Evolutionary conservation across 2,329 filamentous ascomycete species (phyloP).

Genomic region (Mollisiaceae sp.): DNA sequence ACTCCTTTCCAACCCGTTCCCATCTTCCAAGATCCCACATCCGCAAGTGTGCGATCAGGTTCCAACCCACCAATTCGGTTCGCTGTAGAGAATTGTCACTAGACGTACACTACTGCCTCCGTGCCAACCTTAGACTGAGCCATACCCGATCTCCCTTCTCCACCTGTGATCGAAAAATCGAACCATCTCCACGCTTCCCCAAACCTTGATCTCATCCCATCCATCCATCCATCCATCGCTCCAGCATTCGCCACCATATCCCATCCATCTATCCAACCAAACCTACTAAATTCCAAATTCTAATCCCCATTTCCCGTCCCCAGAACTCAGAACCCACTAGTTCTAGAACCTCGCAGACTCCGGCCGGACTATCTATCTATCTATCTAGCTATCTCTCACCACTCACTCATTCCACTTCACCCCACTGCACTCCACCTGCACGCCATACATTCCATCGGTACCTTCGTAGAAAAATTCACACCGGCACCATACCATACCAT

Average conservation of each 20-base stretch:
- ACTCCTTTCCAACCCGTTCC: not conserved
- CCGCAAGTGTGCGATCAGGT: not conserved
- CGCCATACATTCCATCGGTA: not conserved
- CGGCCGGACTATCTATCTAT: no score
- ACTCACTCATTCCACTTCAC: not conserved
- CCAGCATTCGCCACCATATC: no score
- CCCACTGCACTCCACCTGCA: not conserved
- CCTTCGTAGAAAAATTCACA: not conserved
- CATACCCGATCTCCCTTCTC: not conserved
- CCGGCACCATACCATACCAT: no score
- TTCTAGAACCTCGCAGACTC: slow-evolving; percentile 2
- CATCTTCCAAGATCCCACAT: not conserved
- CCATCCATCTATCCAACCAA: not conserved
- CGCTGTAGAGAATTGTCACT: no score
- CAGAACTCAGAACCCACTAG: not conserved
- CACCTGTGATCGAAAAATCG: not conserved
- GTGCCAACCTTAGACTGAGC: not conserved
- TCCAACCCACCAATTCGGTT: not conserved
- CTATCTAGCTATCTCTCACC: not conserved
- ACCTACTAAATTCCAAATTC: not conserved
- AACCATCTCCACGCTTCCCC: not conserved
- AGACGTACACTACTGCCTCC: not conserved
- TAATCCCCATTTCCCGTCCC: not conserved
- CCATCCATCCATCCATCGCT: not conserved
- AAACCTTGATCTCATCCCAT: not conserved